Conservation (phyloP, 257 asterid genomes). For the Asclepias syriaca region DNA sequence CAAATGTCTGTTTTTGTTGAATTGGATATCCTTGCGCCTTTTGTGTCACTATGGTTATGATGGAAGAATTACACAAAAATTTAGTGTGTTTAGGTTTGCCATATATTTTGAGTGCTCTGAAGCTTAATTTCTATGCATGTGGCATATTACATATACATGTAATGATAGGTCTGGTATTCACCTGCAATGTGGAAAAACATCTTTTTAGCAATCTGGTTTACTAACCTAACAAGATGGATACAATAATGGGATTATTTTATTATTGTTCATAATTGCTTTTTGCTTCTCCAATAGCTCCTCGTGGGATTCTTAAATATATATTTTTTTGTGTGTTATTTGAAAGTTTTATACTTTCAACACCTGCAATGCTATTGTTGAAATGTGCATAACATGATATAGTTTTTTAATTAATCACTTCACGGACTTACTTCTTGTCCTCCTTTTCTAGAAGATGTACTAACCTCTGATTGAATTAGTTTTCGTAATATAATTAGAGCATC, state of each 20-base stretch:
- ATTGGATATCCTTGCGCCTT: background rate
- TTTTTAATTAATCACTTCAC: background rate
- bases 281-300: background rate
- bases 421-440: background rate
- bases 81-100: background rate
- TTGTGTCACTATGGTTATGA: background rate
- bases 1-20: too few species aligned
- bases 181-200: background rate
- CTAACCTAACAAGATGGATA: background rate
- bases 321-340: background rate
- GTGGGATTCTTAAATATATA: background rate
- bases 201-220: background rate
- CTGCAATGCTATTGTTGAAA: background rate
- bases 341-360: background rate
- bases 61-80: background rate
- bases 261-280: background rate
- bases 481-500: background rate
- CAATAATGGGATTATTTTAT: background rate
- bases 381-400: background rate
- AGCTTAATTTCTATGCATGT: background rate
- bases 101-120: background rate
- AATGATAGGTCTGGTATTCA: background rate
- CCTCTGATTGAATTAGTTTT: background rate
- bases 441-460: background rate
- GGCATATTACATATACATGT: background rate